Evolutionary conservation across 2,329 filamentous ascomycete genomes (phyloP), one percentile per base, ranked within the genome.

Genomic region (Penicillium concentricum): DNA sequence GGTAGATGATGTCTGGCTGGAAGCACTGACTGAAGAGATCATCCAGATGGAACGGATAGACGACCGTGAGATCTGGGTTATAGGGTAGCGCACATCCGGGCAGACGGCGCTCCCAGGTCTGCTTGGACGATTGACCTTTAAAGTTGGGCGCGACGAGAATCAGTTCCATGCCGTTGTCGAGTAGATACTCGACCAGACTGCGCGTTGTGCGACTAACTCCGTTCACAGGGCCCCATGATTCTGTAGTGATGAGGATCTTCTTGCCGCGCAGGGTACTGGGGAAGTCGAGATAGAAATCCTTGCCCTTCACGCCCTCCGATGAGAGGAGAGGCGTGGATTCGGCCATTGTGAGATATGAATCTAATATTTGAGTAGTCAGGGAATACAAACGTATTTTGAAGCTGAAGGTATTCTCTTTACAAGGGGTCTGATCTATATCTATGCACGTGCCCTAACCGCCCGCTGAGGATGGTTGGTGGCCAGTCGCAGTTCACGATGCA

Each of bases 181-280:
- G 82, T 20, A 90, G 76, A 62, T 89, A 87, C 68, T 85, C 83
- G 52, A 90, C 84, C 50, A 90, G 80, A 78, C 86, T 88, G 63
- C 86, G 76, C 0, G 87, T 90, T 5, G 87, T 90, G 59, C 86
- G 81, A 65, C 84, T 88, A 44, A 90, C 87, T n/a, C 87, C 87
- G 67, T 90, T 90, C 68, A 90, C 85, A 0, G 87, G 87, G 3
- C 87, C 87, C 56, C 89, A 87, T 0, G 86, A 89, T 69, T 90
- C 87, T 15, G 87, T 89, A 59, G 86, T 87, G 8, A 90, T 80
- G 8, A 90, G 74, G 59, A 90, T 80, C 60, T 82, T 82, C 70
- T 85, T 87, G 10, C 84, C 84, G 37, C 77, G 73, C n/a, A 89
- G 78, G 9, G 75, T 62, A 18, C 56, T 62, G 5, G 79, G 79